Base-by-base conservation (phyloP, 768 basidiomycete species). In the Tricholoma sp. region DNA sequence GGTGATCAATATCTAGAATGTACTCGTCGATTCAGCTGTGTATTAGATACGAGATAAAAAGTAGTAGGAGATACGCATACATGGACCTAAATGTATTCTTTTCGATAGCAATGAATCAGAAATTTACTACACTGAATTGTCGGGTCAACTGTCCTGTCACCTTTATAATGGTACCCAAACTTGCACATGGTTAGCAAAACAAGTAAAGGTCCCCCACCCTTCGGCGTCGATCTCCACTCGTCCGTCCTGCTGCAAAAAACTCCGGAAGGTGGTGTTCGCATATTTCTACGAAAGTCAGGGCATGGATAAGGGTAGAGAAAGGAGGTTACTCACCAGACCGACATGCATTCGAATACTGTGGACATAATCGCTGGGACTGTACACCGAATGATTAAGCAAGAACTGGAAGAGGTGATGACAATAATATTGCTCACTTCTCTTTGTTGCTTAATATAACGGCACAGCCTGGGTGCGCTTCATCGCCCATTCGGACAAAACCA, bases 401-500 rank as follows among this genome's bases (percentile, higher is more conserved):
- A n/a, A n/a, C 9, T n/a, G 47, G 42, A 29, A 18, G 48, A 55
- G 51, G 15, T n/a, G 13, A 8, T 10, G 42, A 55, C 39, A n/a
- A 28, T 11, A 37, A 39, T 12, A 34, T 41, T 15, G 62, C 71
- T 63, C 52, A 76, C 76, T 66, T 68, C 49, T 76, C 74, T 57
- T 72, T 74, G 64, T 90, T 91, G 67, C 86, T 88, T 11, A 91
- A 65, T 15, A 91, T 68, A 1, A 92, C 89, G 1, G 74, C 88
- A 58, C 90, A 92, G 11, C 88, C 89, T 10, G 68, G 60, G 63
- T 78, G 80, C 41, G 66, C 61, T 9, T 66, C 58, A 66, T 85
- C 74, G 11, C 91, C 91, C 67, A 72, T 71, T 42, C 91, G 81
- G 55, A 88, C 83, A 61, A 89, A 93, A 17, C 88, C 91, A 63